phyloP scores from a whole-genome alignment of 2,329 filamentous ascomycete species.

The Fusarium chaquense region DNA sequence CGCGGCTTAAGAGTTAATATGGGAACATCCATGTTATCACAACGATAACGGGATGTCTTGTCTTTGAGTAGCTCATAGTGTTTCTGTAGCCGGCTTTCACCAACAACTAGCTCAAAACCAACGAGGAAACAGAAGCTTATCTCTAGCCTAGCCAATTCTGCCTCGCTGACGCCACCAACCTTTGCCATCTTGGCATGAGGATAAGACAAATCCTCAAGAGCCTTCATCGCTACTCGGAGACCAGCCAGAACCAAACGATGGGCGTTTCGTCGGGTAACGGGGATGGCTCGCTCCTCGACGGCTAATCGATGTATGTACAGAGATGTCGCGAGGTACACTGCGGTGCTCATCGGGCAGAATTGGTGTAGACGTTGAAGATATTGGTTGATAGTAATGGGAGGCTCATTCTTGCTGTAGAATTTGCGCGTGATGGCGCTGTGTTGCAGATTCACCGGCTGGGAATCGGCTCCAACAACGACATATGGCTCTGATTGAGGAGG shows the following conservation, averaged over 20 bases:
- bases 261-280: constrained; percentile 84
- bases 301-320: constrained; percentile 88
- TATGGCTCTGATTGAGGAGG: constrained; percentile 60
- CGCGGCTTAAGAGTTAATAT: constrained; percentile 46
- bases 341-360: constrained; percentile 93
- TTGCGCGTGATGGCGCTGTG: constrained; percentile 89
- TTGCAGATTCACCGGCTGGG: constrained; percentile 80
- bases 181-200: constrained; percentile 85
- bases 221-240: constrained; percentile 90
- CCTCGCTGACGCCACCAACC: constrained; percentile 87
- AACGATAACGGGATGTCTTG: constrained; percentile 45
- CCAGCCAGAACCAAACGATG: constrained; percentile 88
- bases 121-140: constrained; percentile 89
- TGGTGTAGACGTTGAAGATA: constrained; percentile 89
- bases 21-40: constrained; percentile 48
- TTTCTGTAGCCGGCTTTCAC: constrained; percentile 48
- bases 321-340: constrained; percentile 90
- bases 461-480: constrained; percentile 74
- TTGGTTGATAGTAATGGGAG: constrained; percentile 83
- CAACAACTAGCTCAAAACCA: constrained; percentile 81
- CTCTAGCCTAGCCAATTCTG: constrained; percentile 85
- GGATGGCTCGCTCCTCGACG: constrained; percentile 80
- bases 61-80: constrained; percentile 53
- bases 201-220: constrained; percentile 91
- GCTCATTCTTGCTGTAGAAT: constrained; percentile 91